Conservation (phyloP, 2,329 filamentous ascomycete genomes). For the Phaeosphaeriaceae sp. region DNA sequence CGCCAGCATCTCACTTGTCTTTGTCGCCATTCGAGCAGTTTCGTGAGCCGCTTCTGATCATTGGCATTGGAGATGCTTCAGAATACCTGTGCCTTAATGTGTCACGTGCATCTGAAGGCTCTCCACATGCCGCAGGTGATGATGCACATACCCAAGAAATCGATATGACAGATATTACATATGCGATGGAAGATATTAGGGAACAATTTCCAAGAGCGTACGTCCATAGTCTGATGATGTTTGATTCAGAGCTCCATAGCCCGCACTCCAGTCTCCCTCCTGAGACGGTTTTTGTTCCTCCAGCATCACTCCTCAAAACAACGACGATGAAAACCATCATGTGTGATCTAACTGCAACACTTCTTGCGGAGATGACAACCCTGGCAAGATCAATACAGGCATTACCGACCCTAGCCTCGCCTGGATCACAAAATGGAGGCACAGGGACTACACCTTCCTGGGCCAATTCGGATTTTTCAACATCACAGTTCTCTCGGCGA, state of each 20-base stretch:
- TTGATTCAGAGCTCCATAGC: constrained; percentile 66
- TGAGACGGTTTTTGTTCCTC: constrained; percentile 74
- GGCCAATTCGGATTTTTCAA: constrained; percentile 34
- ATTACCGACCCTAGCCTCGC: constrained; percentile 68
- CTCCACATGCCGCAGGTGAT: constrained; percentile 3
- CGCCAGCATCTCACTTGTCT: constrained; percentile 78
- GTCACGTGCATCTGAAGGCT: constrained; percentile 41
- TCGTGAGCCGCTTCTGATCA: constrained; percentile 79
- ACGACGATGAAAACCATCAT: constrained; percentile 67
- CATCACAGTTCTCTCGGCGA: constrained; percentile 31
- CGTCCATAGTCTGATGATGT: constrained; percentile 79
- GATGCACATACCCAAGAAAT: constrained; percentile 22
- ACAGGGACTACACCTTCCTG: constrained; percentile 37
- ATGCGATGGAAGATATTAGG: constrained; percentile 73
- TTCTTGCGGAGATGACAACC: constrained; percentile 56
- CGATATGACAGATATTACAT: constrained; percentile 51
- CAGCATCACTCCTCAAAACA: constrained; percentile 69
- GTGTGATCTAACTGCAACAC: constrained; percentile 52
- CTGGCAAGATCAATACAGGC: constrained; percentile 57
- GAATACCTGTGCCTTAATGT: constrained; percentile 61
- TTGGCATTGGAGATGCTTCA: constrained; percentile 82
- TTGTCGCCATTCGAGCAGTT: constrained; percentile 90
- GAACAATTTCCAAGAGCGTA: constrained; percentile 78
- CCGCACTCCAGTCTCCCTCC: constrained; percentile 59
- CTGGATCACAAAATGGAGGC: constrained; percentile 37